Percentiles rank a stretch among this genome's conserved stretches.
These are phyloP conservation scores for Monilinia aucupariae DNA, from an alignment of 2,329 filamentous ascomycete species.

Conservation along the genomic window DNA sequence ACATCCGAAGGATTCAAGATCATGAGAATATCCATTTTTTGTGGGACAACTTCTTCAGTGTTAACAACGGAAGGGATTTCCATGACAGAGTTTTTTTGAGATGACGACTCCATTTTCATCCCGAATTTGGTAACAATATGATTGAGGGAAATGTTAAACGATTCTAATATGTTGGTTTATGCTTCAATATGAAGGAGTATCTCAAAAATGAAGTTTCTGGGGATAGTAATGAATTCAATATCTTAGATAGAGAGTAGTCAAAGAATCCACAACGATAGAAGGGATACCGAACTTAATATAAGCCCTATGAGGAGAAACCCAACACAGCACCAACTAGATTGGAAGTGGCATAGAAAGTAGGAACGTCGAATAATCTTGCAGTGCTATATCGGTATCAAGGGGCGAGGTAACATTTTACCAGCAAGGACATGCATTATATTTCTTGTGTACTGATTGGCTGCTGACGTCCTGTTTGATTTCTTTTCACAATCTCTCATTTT, in stretches of 20 bases:
- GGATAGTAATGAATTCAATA: neutral
- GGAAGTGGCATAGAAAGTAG: neutral
- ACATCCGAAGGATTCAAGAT: neutral
- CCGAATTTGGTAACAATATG: neutral
- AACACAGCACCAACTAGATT: slow-evolving; percentile 12
- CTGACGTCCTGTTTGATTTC: slow-evolving; percentile 1
- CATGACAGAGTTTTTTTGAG: slow-evolving; percentile 2
- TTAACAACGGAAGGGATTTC: slow-evolving; percentile 8
- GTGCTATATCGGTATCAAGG: slow-evolving; percentile 11
- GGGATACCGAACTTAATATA: slow-evolving; percentile 3
- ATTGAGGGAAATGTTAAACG: neutral
- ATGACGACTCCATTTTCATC: neutral
- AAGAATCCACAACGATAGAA: neutral
- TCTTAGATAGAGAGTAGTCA: neutral
- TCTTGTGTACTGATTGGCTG: slow-evolving; percentile 3
- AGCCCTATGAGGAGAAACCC: neutral
- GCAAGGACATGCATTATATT: slow-evolving; percentile 17
- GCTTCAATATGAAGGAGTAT: neutral
- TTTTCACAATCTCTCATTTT: neutral
- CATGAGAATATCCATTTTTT: slow-evolving; percentile 10
- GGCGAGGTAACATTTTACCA: slow-evolving; percentile 6
- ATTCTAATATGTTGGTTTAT: neutral
- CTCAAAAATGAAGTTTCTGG: neutral
- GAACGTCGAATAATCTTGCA: slow-evolving; percentile 2
- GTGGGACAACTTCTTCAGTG: neutral